Conservation (phyloP, 2,329 filamentous ascomycete species). For the Tympanopsis confertula region DNA sequence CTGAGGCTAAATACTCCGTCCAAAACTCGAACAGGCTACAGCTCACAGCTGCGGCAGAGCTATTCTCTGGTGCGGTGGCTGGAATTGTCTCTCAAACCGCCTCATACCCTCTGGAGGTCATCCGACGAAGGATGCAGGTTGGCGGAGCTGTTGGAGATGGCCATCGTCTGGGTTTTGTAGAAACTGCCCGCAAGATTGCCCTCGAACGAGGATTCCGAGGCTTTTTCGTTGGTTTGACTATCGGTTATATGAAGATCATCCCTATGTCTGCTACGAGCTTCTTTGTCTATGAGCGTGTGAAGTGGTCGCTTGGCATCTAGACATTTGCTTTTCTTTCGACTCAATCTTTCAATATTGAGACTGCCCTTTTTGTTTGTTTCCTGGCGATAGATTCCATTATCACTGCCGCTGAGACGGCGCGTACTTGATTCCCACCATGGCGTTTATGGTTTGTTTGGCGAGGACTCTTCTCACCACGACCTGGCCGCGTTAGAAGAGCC, state of each 20-base stretch:
- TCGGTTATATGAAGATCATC: constrained; percentile 89
- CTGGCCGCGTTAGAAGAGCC: too few species aligned
- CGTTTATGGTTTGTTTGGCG: too few species aligned
- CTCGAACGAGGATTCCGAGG: constrained; percentile 66
- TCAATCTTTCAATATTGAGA: neutral
- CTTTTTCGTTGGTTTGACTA: constrained; percentile 85
- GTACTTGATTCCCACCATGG: too few species aligned
- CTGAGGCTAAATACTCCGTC: constrained; percentile 35
- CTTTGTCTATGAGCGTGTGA: constrained; percentile 54
- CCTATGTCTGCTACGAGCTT: constrained; percentile 71
- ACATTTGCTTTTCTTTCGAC: constrained; percentile 6
- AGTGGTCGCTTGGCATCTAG: constrained; percentile 55
- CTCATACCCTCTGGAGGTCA: constrained; percentile 88
- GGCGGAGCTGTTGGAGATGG: constrained; percentile 89
- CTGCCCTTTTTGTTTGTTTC: too few species aligned
- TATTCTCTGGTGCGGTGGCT: constrained; percentile 72
- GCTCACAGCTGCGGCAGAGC: constrained; percentile 75
- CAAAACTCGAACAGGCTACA: constrained; percentile 46
- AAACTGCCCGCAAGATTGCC: constrained; percentile 68
- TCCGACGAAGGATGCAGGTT: constrained; percentile 89
- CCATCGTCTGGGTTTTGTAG: constrained; percentile 61
- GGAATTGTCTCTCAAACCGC: constrained; percentile 83
- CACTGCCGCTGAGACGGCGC: too few species aligned
- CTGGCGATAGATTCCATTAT: too few species aligned
- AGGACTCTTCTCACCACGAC: too few species aligned